Percentiles rank a stretch among this genome's conserved stretches.
Evolutionary conservation across 495 filamentous ascomycete species (phyloP).

Genomic region (Chaetomium tenue): DNA sequence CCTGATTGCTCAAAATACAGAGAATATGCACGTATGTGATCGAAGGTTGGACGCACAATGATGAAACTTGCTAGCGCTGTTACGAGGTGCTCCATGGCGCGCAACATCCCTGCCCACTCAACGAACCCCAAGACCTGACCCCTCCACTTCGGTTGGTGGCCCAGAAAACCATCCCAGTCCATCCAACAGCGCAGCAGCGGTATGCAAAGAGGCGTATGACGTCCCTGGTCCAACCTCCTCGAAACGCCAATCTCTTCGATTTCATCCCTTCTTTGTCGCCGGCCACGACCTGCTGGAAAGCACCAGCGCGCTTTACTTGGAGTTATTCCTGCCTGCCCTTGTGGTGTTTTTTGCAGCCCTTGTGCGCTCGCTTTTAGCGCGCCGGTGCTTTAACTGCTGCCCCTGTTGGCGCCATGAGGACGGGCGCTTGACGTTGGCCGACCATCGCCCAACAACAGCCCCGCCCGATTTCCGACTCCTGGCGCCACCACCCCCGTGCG

Average conservation of each 20-base stretch:
- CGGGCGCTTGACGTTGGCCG: slow-evolving; percentile 8
- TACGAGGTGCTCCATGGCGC: no score
- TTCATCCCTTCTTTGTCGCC: not conserved
- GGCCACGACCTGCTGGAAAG: not conserved
- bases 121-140: not conserved
- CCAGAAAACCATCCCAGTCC: not conserved
- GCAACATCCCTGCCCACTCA: not conserved
- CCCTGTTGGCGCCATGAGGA: slow-evolving; percentile 15
- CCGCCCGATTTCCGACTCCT: slow-evolving; percentile 1
- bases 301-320: not conserved
- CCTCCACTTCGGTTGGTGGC: slow-evolving; percentile 1
- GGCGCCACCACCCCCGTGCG: slow-evolving; percentile 16
- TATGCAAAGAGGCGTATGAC: slow-evolving; percentile 8
- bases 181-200: slow-evolving; percentile 4
- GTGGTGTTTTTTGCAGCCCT: not conserved
- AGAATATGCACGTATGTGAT: no score
- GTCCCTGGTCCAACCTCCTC: slow-evolving; percentile 8
- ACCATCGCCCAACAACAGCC: slow-evolving; percentile 7
- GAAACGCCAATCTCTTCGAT: not conserved
- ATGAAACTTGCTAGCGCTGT: no score
- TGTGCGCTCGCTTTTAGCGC: not conserved
- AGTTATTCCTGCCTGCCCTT: not conserved
- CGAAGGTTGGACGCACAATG: no score
- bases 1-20: no score
- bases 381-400: no score